phyloP scores from a whole-genome alignment of 176 grass and related monocot species.

The Eleusine indica region DNA sequence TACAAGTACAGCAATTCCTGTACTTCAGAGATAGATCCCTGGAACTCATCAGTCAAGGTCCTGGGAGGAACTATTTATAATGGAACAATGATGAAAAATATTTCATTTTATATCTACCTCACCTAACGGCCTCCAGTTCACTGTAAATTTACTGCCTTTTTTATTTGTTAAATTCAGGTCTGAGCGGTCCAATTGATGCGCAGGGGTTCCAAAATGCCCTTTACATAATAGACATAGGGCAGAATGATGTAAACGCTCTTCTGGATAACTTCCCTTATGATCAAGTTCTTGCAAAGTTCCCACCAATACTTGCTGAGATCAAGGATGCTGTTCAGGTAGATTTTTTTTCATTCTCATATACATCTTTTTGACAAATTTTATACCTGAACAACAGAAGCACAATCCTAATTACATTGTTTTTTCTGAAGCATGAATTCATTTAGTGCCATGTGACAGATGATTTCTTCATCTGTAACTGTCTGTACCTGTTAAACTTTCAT shows the following conservation, averaged over 20 bases:
- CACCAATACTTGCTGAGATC: slow-evolving; percentile 61
- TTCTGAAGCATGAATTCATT: background rate
- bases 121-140: background rate
- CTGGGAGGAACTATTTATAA: background rate
- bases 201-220: slow-evolving; percentile 66
- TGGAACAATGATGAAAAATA: background rate
- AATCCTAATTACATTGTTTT: background rate
- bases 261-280: slow-evolving; percentile 46
- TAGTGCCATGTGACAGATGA: background rate
- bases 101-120: background rate
- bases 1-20: slow-evolving; percentile 76
- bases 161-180: slow-evolving; percentile 41
- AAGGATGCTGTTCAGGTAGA: slow-evolving; percentile 67
- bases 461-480: background rate
- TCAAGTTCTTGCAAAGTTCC: slow-evolving; percentile 59
- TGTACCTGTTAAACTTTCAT: background rate
- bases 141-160: slow-evolving; percentile 14
- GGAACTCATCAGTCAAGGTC: slow-evolving; percentile 63
- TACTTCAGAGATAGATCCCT: slow-evolving; percentile 79
- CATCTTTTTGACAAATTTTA: background rate
- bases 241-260: slow-evolving; percentile 75
- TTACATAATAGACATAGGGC: slow-evolving; percentile 86
- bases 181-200: slow-evolving; percentile 43
- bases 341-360: background rate
- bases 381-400: background rate